phyloP scores from a whole-genome alignment of 768 basidiomycete genomes.

The Cystobasidium tubakii region DNA sequence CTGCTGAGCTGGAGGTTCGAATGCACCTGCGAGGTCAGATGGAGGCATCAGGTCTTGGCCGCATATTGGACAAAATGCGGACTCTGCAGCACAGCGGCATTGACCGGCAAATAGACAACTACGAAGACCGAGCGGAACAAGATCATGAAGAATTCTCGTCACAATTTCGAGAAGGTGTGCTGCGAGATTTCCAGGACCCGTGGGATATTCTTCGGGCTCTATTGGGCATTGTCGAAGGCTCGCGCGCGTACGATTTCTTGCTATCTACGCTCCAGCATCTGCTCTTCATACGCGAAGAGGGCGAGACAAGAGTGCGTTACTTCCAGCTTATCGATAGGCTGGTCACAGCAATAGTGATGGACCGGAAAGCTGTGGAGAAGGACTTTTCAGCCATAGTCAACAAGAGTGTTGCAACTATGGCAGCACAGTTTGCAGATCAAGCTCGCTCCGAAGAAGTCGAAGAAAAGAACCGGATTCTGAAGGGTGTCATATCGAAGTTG shows the following conservation, averaged over 20 bases:
- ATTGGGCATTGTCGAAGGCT: slow-evolving; percentile 66
- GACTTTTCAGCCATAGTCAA: slow-evolving; percentile 70
- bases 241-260: slow-evolving; percentile 75
- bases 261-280: slow-evolving; percentile 91
- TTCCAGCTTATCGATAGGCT: slow-evolving; percentile 86
- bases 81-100: slow-evolving; percentile 62
- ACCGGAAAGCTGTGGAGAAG: slow-evolving; percentile 59
- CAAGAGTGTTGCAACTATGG: slow-evolving; percentile 78
- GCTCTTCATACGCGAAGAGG: slow-evolving; percentile 81
- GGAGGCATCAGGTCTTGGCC: slow-evolving; percentile 74
- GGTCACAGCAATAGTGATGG: slow-evolving; percentile 83
- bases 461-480: slow-evolving; percentile 67
- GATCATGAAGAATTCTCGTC: slow-evolving; percentile 70
- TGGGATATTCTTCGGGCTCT: slow-evolving; percentile 83
- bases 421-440: slow-evolving; percentile 82
- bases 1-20: slow-evolving; percentile 75
- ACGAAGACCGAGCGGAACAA: slow-evolving; percentile 62
- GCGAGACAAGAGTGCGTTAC: slow-evolving; percentile 72
- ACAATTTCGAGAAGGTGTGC: slow-evolving; percentile 67
- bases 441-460: slow-evolving; percentile 73
- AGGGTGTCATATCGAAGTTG: slow-evolving; percentile 60
- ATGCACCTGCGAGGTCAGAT: slow-evolving; percentile 81
- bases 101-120: slow-evolving; percentile 61
- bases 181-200: slow-evolving; percentile 70
- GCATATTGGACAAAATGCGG: slow-evolving; percentile 65